These are phyloP conservation scores for Cydonia oblonga DNA, from an alignment of 331 rosid genomes.

Conservation along the genomic window DNA sequence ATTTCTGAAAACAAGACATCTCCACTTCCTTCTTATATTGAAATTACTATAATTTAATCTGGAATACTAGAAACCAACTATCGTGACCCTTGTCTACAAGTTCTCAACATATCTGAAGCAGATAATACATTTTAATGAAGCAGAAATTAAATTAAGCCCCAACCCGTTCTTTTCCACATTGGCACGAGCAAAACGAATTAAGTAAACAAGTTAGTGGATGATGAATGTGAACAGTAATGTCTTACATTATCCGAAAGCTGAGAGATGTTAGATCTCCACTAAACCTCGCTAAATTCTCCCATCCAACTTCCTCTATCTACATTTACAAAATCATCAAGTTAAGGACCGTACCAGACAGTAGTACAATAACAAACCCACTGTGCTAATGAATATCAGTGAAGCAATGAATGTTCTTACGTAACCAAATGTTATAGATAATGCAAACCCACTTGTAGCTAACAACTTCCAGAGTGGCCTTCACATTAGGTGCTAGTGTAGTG, in stretches of 20 bases:
- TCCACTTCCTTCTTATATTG: background rate
- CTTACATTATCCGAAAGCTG: slow-evolving; percentile 24
- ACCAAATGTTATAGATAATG: background rate
- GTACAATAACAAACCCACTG: background rate
- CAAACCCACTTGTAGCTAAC: background rate
- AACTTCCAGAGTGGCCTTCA: background rate
- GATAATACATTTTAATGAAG: background rate
- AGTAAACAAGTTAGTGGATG: background rate
- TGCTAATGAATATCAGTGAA: background rate
- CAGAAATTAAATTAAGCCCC: background rate
- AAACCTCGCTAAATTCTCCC: slow-evolving; percentile 21
- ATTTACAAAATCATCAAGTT: slow-evolving; percentile 1
- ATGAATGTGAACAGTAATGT: background rate
- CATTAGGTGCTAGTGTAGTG: background rate
- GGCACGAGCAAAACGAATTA: background rate
- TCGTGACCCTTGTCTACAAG: background rate
- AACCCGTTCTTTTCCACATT: background rate
- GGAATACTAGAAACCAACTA: background rate
- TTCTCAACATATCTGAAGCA: background rate
- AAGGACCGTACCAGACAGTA: background rate
- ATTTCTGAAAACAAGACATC: no score
- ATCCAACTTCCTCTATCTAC: slow-evolving; percentile 37
- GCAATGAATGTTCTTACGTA: background rate
- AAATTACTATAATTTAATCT: background rate
- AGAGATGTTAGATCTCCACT: slow-evolving; percentile 24